Conservation (phyloP, 2,329 filamentous ascomycete genomes). For the Berkeleyomyces basicola region DNA sequence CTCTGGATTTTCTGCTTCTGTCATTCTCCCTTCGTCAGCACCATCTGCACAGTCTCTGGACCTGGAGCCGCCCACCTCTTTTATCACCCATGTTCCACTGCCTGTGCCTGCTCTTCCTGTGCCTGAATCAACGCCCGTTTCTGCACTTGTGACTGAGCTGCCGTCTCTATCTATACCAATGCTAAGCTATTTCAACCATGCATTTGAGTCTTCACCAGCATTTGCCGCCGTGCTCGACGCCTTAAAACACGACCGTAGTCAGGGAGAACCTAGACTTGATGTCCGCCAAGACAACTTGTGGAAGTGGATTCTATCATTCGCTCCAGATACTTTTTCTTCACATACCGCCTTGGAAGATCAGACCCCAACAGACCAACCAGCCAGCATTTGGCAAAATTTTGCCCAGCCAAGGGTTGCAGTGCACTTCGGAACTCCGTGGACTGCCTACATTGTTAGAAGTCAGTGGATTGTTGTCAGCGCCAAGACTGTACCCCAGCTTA, state of each 20-base stretch:
- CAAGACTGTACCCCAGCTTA: conserved; percentile 21
- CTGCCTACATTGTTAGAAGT: conserved; percentile 21
- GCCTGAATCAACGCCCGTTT: neutral
- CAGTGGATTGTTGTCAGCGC: conserved; percentile 26
- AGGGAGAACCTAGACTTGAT: conserved; percentile 11
- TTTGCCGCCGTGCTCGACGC: conserved; percentile 19
- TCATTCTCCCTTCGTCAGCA: conserved; percentile 6
- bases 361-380: neutral
- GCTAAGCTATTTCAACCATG: conserved; percentile 24
- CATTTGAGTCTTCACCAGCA: conserved; percentile 18
- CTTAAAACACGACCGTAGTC: neutral
- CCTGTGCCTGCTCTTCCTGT: neutral
- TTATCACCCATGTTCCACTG: neutral
- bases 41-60: neutral
- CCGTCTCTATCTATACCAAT: neutral
- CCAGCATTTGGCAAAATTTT: conserved; percentile 9
- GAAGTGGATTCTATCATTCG: conserved; percentile 21
- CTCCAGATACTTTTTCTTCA: neutral
- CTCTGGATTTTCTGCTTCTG: conserved; percentile 4
- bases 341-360: neutral
- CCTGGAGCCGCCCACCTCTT: neutral
- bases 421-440: conserved; percentile 24
- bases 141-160: neutral
- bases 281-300: conserved; percentile 23
- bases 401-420: conserved; percentile 14